Percentiles rank a stretch among this genome's conserved stretches.
phyloP scores from a whole-genome alignment of 257 asterid genomes.

The Osmanthus fragrans region DNA sequence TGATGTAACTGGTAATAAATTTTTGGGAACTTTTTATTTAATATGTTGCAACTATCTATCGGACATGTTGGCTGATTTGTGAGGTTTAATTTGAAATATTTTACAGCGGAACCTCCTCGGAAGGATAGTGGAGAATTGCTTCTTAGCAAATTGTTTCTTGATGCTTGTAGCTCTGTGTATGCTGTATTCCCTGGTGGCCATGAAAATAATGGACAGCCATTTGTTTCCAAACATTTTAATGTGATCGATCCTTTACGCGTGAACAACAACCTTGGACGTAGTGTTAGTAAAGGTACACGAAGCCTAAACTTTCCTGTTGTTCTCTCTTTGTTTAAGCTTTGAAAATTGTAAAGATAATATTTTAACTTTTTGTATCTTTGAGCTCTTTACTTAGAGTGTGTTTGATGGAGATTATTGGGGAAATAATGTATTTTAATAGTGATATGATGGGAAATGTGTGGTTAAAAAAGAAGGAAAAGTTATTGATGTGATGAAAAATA shows the following conservation, averaged over 20 bases:
- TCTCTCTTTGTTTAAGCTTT: constrained; percentile 7
- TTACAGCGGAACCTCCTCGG: constrained; percentile 86
- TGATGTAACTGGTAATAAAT: neutral
- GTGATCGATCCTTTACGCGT: constrained; percentile 98
- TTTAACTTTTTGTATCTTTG: neutral
- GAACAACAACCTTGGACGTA: constrained; percentile 98
- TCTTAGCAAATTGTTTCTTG: constrained; percentile 88
- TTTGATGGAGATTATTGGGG: no score
- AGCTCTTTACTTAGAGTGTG: neutral
- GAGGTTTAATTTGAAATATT: neutral
- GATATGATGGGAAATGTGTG: no score
- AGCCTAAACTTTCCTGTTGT: neutral
- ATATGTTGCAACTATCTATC: neutral
- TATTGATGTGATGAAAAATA: no score
- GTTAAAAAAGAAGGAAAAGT: no score
- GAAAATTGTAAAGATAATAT: neutral
- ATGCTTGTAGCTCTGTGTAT: constrained; percentile 89
- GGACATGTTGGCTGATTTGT: constrained; percentile 4
- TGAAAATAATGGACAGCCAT: constrained; percentile 84
- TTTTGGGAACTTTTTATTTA: constrained; percentile 7
- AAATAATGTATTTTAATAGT: no score
- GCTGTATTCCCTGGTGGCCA: constrained; percentile 91
- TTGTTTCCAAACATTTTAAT: constrained; percentile 87
- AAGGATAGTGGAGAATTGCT: constrained; percentile 86
- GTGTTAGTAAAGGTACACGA: constrained; percentile 92